phyloP scores from a whole-genome alignment of 2,329 filamentous ascomycete species.

The Ascosphaera apis region DNA sequence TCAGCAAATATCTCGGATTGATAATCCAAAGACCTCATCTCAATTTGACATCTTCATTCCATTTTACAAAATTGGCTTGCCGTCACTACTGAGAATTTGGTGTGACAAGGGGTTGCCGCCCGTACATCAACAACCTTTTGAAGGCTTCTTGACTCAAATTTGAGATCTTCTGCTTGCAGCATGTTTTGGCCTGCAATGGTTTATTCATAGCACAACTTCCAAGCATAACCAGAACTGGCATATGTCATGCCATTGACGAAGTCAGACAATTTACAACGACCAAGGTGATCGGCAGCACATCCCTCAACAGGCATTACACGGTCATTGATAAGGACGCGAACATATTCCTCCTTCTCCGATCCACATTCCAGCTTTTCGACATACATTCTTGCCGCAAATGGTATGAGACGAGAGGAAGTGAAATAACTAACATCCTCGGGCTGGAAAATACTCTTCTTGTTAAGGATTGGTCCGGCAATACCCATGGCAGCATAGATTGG shows the following conservation, averaged over 20 bases:
- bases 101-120: no score
- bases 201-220: neutral
- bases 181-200: neutral
- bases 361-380: constrained; percentile 66
- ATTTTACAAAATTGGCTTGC: no score
- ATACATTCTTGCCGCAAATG: constrained; percentile 61
- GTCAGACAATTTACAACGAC: constrained; percentile 43
- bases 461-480: constrained; percentile 15
- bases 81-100: no score
- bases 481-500: constrained; percentile 55
- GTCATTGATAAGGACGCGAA: constrained; percentile 66
- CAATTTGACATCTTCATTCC: no score
- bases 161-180: no score
- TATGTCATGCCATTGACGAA: constrained; percentile 60
- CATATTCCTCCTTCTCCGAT: constrained; percentile 36
- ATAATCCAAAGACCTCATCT: no score
- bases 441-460: neutral
- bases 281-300: constrained; percentile 46
- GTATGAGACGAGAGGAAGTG: constrained; percentile 55
- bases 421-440: constrained; percentile 18
- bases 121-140: no score
- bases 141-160: no score
- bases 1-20: no score
- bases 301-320: constrained; percentile 48
- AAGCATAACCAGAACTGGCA: constrained; percentile 31